Percentiles rank a stretch among this genome's conserved stretches.
Evolutionary conservation across 2,329 filamentous ascomycete species (phyloP).

Genomic region (Colletotrichum shisoi): DNA sequence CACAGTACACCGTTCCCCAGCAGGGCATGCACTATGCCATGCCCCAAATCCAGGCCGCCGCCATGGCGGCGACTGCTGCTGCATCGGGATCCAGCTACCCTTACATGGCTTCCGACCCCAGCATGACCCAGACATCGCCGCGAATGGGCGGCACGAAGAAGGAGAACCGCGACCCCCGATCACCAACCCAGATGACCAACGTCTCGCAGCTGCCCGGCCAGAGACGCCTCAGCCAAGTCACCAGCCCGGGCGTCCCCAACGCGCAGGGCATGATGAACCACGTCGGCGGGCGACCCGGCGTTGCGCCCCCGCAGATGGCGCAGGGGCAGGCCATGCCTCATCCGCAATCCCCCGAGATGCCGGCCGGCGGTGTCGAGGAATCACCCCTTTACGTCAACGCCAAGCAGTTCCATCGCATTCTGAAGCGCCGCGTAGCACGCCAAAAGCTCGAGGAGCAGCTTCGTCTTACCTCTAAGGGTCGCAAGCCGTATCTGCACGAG

Average conservation of each 20-base stretch:
- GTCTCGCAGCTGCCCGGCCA: conserved; percentile 65
- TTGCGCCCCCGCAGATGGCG: conserved; percentile 66
- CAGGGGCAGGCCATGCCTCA: conserved; percentile 71
- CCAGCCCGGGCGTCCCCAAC: conserved; percentile 76
- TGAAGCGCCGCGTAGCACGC: conserved; percentile 90
- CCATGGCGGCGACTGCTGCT: conserved; percentile 90
- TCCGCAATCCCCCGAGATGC: conserved; percentile 81
- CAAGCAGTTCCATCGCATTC: conserved; percentile 96
- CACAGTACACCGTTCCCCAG: conserved; percentile 76
- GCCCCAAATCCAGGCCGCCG: conserved; percentile 84
- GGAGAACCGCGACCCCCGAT: conserved; percentile 75
- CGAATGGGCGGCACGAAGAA: conserved; percentile 78
- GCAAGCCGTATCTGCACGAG: conserved; percentile 96
- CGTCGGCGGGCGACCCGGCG: conserved; percentile 58
- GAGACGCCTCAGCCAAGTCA: conserved; percentile 78
- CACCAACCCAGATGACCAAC: conserved; percentile 75
- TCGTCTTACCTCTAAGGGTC: conserved; percentile 89
- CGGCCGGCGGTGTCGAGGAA: conserved; percentile 78
- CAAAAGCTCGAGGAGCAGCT: conserved; percentile 94
- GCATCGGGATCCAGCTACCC: conserved; percentile 83
- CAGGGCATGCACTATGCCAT: conserved; percentile 84
- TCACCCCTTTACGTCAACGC: conserved; percentile 97
- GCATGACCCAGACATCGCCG: conserved; percentile 75
- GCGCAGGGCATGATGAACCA: conserved; percentile 81
- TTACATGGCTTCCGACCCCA: conserved; percentile 75